Evolutionary conservation across 192 early-diverging fungal genomes (phyloP).

Genomic region (Diversispora epigaea): DNA sequence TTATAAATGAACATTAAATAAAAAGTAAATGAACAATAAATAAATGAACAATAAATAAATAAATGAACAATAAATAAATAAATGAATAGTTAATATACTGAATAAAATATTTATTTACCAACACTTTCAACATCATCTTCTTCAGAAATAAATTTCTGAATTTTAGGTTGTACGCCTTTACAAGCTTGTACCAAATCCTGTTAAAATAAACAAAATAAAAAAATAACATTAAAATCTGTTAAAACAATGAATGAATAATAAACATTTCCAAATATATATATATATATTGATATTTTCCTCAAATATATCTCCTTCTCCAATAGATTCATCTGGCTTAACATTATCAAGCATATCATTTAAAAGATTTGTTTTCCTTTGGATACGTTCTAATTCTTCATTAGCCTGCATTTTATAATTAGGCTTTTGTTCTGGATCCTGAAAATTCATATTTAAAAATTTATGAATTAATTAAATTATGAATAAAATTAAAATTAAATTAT

Average conservation of each 20-base stretch:
- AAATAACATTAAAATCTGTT: not conserved
- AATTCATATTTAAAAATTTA: not conserved
- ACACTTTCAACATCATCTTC: conserved; percentile 75
- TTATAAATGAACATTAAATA: not conserved
- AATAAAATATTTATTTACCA: conserved; percentile 49
- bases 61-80: no score
- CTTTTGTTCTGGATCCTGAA: conserved; percentile 57
- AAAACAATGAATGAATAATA: not conserved
- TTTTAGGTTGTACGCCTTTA: conserved; percentile 67
- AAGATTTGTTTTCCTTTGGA: conserved; percentile 72
- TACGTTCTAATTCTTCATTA: conserved; percentile 73
- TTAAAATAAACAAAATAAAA: not conserved
- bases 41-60: no score
- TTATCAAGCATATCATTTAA: conserved; percentile 80
- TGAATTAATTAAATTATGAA: not conserved
- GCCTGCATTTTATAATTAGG: conserved; percentile 88
- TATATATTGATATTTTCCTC: conserved; percentile 34
- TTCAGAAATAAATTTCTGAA: conserved; percentile 71
- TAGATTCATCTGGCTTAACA: conserved; percentile 57
- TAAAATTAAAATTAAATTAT: conserved; percentile 23
- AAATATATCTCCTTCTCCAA: conserved; percentile 51
- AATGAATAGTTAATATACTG: no score
- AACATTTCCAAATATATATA: not conserved
- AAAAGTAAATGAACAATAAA: not conserved
- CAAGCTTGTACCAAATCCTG: conserved; percentile 68